Evolutionary conservation across 1,139 yeast species (phyloP).

Genomic region (Groenewaldozyma sp.): DNA sequence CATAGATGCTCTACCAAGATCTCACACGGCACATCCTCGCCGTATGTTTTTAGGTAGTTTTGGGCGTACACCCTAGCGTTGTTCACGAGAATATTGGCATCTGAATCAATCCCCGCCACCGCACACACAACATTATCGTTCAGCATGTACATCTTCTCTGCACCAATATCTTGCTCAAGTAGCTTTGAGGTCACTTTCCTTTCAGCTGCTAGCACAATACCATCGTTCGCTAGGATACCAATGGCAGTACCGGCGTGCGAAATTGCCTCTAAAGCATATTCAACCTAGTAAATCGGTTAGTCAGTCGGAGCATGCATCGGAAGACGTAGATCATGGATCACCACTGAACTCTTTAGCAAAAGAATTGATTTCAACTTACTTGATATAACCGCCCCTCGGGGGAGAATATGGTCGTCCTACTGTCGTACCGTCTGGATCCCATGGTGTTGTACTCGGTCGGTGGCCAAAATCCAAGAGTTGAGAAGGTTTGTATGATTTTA

Average conservation of each 20-base stretch:
- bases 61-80: conserved; percentile 85
- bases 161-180: conserved; percentile 85
- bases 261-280: conserved; percentile 95
- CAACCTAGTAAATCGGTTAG: conserved; percentile 41
- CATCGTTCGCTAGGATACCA: conserved; percentile 86
- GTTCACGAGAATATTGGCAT: conserved; percentile 85
- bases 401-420: conserved; percentile 95
- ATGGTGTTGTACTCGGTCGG: no score
- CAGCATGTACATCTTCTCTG: conserved; percentile 83
- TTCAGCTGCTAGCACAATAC: conserved; percentile 94
- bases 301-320: conserved; percentile 1
- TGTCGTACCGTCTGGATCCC: conserved; percentile 83
- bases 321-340: not conserved
- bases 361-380: conserved; percentile 28
- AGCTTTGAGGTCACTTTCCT: conserved; percentile 87
- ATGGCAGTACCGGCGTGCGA: conserved; percentile 97
- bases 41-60: conserved; percentile 70
- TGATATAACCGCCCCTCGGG: conserved; percentile 98
- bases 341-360: not conserved
- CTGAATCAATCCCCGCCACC: conserved; percentile 98
- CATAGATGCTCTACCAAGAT: conserved; percentile 80
- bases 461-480: no score
- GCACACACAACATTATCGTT: conserved; percentile 78
- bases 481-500: no score
- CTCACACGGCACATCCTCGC: conserved; percentile 89